Conservation (phyloP, 768 basidiomycete species). For the Melanogaster broomeanus region DNA sequence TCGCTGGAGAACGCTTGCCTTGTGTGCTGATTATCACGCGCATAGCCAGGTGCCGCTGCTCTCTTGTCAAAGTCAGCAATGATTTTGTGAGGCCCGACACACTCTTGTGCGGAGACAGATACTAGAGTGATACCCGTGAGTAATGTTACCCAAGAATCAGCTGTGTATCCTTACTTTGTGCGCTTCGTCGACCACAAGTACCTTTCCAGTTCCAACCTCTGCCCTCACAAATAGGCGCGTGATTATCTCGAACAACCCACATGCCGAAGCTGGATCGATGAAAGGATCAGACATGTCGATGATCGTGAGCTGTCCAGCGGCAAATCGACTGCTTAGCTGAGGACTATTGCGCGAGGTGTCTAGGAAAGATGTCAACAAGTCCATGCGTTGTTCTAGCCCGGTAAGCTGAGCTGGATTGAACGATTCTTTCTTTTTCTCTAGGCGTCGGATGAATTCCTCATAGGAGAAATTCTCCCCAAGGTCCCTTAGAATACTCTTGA, state of each 20-base stretch:
- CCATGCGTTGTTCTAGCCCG: constrained; percentile 64
- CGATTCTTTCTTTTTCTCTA: constrained; percentile 47
- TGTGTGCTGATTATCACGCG: constrained; percentile 75
- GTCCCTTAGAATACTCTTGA: constrained; percentile 60
- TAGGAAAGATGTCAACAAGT: constrained; percentile 59
- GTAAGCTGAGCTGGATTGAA: constrained; percentile 60
- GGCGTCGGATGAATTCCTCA: constrained; percentile 44
- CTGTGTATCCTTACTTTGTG: constrained; percentile 53
- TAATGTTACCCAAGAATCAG: neutral
- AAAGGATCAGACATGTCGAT: constrained; percentile 76
- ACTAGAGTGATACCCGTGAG: constrained; percentile 39
- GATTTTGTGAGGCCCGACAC: constrained; percentile 58
- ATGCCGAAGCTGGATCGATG: constrained; percentile 65
- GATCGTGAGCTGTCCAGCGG: constrained; percentile 60
- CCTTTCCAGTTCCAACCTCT: constrained; percentile 61
- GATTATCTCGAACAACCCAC: constrained; percentile 70
- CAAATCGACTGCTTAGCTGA: constrained; percentile 42
- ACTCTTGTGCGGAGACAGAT: constrained; percentile 49
- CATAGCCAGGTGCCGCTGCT: constrained; percentile 74
- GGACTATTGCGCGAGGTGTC: constrained; percentile 23
- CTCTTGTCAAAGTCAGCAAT: constrained; percentile 59
- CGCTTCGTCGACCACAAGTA: constrained; percentile 73
- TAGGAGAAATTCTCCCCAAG: constrained; percentile 63
- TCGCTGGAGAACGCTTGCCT: constrained; percentile 38
- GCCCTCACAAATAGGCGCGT: constrained; percentile 64